Base-by-base conservation (phyloP, 495 filamentous ascomycete species). In the Collariella sp. region DNA sequence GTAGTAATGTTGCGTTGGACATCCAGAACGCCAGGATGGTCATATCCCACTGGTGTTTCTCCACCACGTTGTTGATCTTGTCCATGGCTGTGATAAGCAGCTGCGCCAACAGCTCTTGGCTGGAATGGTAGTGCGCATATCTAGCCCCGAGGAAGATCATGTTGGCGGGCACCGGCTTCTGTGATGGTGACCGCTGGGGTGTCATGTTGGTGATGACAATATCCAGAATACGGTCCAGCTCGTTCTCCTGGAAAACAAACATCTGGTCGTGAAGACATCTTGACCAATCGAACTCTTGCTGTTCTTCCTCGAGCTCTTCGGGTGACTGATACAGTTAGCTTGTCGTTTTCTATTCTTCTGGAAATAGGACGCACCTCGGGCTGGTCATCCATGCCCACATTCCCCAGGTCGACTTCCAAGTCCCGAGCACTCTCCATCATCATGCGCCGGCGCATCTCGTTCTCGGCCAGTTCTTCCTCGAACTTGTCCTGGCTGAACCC, bases 401-500 rank as follows among this genome's bases (percentile, higher is more conserved):
- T 97, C 4, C 93, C 93, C 42, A 99, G 69, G 64, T 99, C 93
- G 26, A 99, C 93, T 68, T 99, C 93, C 29, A 99, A 76, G 66
- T 99, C 96, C 52, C 94, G 85, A 11, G 94, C 91, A 65, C 93
- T 99, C 68, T 99, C 94, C 85, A 97, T 96, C 93, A 97, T 97
- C 91, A 99, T 96, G 18, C 93, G 83, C 51, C 91, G 78, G 60
- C 89, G 87, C 80, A 95, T 81, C 69, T 97, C 93, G 57, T 89
- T 97, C 69, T 98, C 93, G 5, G 91, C 91, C 78, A 97, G 83
- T 60, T 97, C 93, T 62, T 98, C 89, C 67, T 98, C 94, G 60
- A 98, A 97, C 44, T 82, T 83, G 58, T 95, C 91, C 65, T 97
- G 89, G 2, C 86, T 90, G 61, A 97, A 84, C 13, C 94, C 93